Evolutionary conservation across 805 yeast species (phyloP).

Genomic region (Pichia deserticola): DNA sequence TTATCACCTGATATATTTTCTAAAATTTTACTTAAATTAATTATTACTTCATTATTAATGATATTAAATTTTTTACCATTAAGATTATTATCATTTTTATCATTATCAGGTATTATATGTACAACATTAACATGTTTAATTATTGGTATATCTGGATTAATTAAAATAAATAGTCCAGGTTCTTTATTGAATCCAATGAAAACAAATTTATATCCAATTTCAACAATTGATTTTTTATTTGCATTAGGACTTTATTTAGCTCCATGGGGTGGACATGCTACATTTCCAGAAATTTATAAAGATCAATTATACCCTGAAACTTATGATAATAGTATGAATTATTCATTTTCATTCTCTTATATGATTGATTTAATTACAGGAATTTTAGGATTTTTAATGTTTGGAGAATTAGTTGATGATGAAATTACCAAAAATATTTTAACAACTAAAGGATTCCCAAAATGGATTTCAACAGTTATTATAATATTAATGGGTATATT

Average conservation of each 20-base stretch:
- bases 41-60: slow-evolving; percentile 34
- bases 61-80: slow-evolving; percentile 61
- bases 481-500: slow-evolving; percentile 70
- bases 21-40: slow-evolving; percentile 33
- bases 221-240: slow-evolving; percentile 43
- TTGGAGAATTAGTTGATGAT: slow-evolving; percentile 41
- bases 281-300: slow-evolving; percentile 62
- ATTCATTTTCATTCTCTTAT: slow-evolving; percentile 55
- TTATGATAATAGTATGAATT: slow-evolving; percentile 44
- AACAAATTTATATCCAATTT: slow-evolving; percentile 60
- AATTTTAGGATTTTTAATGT: slow-evolving; percentile 56
- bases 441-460: slow-evolving; percentile 38
- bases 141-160: slow-evolving; percentile 56
- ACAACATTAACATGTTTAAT: slow-evolving; percentile 57
- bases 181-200: slow-evolving; percentile 58
- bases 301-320: slow-evolving; percentile 66
- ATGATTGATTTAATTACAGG: slow-evolving; percentile 59
- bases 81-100: slow-evolving; percentile 59
- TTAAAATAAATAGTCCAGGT: slow-evolving; percentile 61
- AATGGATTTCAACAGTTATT: slow-evolving; percentile 40
- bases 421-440: slow-evolving; percentile 46
- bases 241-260: slow-evolving; percentile 66
- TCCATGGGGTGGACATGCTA: slow-evolving; percentile 82
- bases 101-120: slow-evolving; percentile 63
- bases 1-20: slow-evolving; percentile 35